Percentiles rank a stretch among this genome's conserved stretches.
These are phyloP conservation scores for Marasmius sp. DNA, from an alignment of 1,284 basidiomycete species.

Conservation along the genomic window DNA sequence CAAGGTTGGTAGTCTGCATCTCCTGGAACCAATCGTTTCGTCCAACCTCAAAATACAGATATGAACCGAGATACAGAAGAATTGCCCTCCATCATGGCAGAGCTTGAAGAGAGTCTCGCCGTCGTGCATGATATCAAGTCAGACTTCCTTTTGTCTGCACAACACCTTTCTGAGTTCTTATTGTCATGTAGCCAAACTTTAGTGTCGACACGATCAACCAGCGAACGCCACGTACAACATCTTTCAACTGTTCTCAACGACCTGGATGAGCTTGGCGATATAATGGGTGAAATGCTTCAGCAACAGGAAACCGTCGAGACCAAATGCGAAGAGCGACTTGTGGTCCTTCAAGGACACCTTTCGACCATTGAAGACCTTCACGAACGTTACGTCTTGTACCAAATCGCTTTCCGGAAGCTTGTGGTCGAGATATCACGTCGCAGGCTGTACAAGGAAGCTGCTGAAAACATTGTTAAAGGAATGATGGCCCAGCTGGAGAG, in stretches of 20 bases:
- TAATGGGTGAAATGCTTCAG: constrained; percentile 74
- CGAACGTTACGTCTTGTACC: constrained; percentile 63
- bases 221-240: constrained; percentile 46
- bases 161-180: neutral
- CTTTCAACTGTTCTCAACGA: constrained; percentile 54
- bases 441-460: constrained; percentile 59
- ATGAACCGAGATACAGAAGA: constrained; percentile 79
- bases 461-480: constrained; percentile 60
- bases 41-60: constrained; percentile 29
- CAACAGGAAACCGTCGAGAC: constrained; percentile 64
- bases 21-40: neutral
- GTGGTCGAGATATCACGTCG: constrained; percentile 72
- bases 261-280: constrained; percentile 72
- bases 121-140: constrained; percentile 59
- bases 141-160: constrained; percentile 24
- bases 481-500: constrained; percentile 63
- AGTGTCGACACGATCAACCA: constrained; percentile 38
- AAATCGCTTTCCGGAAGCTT: constrained; percentile 69
- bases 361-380: constrained; percentile 61
- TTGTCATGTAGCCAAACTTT: constrained; percentile 46
- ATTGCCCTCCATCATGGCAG: constrained; percentile 67
- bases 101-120: constrained; percentile 58
- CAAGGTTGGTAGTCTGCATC: constrained; percentile 43
- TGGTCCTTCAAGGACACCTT: constrained; percentile 58
- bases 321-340: constrained; percentile 53